phyloP scores from a whole-genome alignment of 176 grass and related monocot genomes.

The Guadua angustifolia region DNA sequence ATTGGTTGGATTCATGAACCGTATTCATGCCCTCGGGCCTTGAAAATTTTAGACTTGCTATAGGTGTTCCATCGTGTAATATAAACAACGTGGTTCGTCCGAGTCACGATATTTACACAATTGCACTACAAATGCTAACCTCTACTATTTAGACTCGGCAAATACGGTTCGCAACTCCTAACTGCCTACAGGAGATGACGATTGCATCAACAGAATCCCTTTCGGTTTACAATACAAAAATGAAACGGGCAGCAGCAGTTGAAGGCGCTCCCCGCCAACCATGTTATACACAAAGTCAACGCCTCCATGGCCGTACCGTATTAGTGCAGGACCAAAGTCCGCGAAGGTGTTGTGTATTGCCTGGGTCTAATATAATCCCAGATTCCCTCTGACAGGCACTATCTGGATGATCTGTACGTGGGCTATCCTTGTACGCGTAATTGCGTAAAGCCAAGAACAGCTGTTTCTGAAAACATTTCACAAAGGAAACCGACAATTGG shows the following conservation, averaged over 20 bases:
- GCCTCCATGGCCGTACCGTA: conserved; percentile 25
- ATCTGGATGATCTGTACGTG: neutral
- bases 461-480: neutral
- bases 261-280: neutral
- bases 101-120: no score
- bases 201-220: neutral
- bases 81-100: no score
- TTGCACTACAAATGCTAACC: no score
- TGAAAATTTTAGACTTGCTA: neutral
- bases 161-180: no score
- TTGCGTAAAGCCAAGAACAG: neutral
- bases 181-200: neutral
- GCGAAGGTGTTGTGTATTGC: neutral
- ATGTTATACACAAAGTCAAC: conserved; percentile 8
- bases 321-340: conserved; percentile 28
- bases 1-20: neutral
- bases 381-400: neutral
- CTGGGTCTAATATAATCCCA: neutral
- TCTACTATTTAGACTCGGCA: no score
- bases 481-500: neutral
- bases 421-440: conserved; percentile 15
- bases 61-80: no score
- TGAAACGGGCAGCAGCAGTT: neutral
- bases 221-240: neutral
- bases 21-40: neutral